These are phyloP conservation scores for Phragmites australis DNA, from an alignment of 176 grass and related monocot species.

Conservation along the genomic window DNA sequence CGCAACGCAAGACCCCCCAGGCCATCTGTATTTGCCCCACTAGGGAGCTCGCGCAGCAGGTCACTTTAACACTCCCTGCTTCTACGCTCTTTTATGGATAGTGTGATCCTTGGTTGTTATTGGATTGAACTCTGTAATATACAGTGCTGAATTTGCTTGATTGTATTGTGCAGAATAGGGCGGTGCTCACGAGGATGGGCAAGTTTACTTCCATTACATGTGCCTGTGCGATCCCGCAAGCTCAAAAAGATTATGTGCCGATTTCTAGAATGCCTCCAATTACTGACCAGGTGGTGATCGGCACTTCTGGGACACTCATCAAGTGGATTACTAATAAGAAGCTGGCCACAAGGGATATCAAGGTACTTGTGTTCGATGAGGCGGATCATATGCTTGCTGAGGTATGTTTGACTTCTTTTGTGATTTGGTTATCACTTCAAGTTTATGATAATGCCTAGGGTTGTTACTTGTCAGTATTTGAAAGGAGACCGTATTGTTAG, in stretches of 20 bases:
- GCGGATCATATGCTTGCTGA: constrained; percentile 83
- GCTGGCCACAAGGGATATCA: constrained; percentile 60
- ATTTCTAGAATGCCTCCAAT: constrained; percentile 49
- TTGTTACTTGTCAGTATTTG: background rate
- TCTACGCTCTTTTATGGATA: background rate
- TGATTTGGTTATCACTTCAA: background rate
- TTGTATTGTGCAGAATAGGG: constrained; percentile 62
- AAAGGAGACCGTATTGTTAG: background rate
- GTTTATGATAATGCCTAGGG: background rate
- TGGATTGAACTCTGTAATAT: background rate
- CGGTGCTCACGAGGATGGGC: constrained; percentile 81
- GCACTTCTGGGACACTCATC: constrained; percentile 86
- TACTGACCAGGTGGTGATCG: constrained; percentile 83
- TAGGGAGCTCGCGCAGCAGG: constrained; percentile 90
- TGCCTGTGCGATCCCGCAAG: constrained; percentile 65
- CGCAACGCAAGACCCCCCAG: constrained; percentile 60
- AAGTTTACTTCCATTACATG: constrained; percentile 79
- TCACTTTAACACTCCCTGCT: background rate
- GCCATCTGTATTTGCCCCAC: constrained; percentile 94
- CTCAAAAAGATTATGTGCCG: constrained; percentile 57
- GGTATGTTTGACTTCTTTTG: constrained; percentile 40
- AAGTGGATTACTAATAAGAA: constrained; percentile 76
- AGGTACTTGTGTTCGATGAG: constrained; percentile 88
- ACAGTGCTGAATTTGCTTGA: constrained; percentile 20
- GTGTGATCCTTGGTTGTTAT: background rate